phyloP scores from a whole-genome alignment of 495 filamentous ascomycete genomes.

The Aspergillus panamensis region DNA sequence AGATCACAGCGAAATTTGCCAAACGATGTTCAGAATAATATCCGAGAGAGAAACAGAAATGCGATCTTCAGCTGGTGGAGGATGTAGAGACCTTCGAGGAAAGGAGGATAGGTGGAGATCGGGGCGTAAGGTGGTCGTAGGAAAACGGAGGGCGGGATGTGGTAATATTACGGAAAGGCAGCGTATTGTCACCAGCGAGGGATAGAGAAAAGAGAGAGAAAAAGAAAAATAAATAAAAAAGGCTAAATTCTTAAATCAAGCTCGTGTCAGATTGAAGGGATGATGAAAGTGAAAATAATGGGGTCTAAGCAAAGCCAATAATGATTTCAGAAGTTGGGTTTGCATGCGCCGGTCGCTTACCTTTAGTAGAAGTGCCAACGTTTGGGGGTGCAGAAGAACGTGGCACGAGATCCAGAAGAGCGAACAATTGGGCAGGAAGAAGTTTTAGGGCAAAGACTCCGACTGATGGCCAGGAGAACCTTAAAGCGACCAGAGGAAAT shows the following conservation, averaged over 20 bases:
- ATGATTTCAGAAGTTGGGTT: constrained; percentile 15
- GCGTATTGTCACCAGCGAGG: constrained; percentile 12
- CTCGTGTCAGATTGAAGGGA: constrained; percentile 10
- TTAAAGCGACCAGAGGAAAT: constrained; percentile 16
- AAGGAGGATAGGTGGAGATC: constrained; percentile 4
- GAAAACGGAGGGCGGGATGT: constrained; percentile 13
- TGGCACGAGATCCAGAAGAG: constrained; percentile 28
- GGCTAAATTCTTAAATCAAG: constrained; percentile 7
- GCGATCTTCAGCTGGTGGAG: constrained; percentile 3
- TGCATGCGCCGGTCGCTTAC: constrained; percentile 24
- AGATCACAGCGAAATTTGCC: background rate
- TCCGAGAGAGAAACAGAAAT: background rate
- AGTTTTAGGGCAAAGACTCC: constrained; percentile 24
- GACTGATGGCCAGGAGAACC: constrained; percentile 18
- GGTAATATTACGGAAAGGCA: constrained; percentile 17
- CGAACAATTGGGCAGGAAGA: constrained; percentile 26
- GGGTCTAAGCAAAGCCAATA: constrained; percentile 11
- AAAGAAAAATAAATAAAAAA: constrained; percentile 6
- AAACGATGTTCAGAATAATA: background rate
- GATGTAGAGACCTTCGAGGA: background rate
- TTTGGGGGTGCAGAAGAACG: constrained; percentile 28
- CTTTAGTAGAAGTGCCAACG: constrained; percentile 25
- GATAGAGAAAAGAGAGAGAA: background rate
- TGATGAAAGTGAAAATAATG: constrained; percentile 12
- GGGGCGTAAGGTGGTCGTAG: constrained; percentile 4